Conservation (phyloP, 306 rosid genomes). For the Cicer bijugum region DNA sequence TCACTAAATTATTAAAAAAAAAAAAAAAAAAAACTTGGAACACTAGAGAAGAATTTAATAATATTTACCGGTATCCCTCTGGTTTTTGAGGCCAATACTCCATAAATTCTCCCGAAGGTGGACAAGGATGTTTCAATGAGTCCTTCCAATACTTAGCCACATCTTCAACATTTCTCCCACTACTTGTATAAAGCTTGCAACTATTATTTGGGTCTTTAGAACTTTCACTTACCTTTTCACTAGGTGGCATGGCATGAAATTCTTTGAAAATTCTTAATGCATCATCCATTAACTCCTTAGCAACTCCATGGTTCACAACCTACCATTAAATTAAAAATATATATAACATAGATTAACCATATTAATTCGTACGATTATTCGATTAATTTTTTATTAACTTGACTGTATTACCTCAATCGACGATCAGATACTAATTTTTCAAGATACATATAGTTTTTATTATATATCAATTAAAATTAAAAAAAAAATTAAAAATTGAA, state of each 20-base stretch:
- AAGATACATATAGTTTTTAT: background rate
- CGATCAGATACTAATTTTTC: background rate
- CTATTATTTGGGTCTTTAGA: slow-evolving; percentile 59
- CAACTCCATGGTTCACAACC: slow-evolving; percentile 77
- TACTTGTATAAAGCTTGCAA: slow-evolving; percentile 71
- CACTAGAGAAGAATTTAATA: too few relatives aligned
- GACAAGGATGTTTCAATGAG: slow-evolving; percentile 59
- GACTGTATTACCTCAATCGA: background rate
- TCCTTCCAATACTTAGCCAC: slow-evolving; percentile 67
- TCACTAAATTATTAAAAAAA: too few relatives aligned
- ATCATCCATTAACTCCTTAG: slow-evolving; percentile 46
- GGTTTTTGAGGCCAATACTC: slow-evolving; percentile 83
- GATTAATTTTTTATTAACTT: background rate
- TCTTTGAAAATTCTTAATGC: slow-evolving; percentile 54
- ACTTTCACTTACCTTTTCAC: slow-evolving; percentile 58
- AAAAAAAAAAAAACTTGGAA: too few relatives aligned
- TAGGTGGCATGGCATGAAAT: slow-evolving; percentile 57
- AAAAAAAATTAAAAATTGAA: background rate
- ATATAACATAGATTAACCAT: background rate
- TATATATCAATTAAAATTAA: background rate
- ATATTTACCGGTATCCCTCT: slow-evolving; percentile 50
- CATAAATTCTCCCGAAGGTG: slow-evolving; percentile 48
- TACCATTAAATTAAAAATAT: background rate
- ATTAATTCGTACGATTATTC: background rate
- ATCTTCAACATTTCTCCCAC: slow-evolving; percentile 51